A percentile compares a stretch with the other conserved stretches of the same genome.
Evolutionary conservation across 306 rosid species (phyloP).

Genomic region (Alnus glutinosa): DNA sequence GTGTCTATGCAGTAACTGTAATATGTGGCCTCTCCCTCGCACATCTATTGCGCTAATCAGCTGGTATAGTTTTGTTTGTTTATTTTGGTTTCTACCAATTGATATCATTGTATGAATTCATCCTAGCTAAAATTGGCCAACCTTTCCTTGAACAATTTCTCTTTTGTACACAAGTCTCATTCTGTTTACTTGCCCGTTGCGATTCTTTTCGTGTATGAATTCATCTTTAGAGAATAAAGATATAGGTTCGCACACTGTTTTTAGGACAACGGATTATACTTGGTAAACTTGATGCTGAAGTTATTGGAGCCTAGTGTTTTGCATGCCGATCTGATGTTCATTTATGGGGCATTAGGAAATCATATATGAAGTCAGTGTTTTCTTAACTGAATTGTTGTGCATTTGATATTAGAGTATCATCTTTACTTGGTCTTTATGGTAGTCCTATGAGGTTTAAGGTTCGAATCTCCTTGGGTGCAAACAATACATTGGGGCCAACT

Average conservation of each 20-base stretch:
- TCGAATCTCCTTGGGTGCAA: too few relatives aligned
- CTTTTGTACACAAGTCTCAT: not conserved
- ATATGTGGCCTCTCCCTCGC: slow-evolving; percentile 61
- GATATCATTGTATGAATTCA: slow-evolving; percentile 8
- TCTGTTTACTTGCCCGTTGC: not conserved
- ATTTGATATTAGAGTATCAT: not conserved
- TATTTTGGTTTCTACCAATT: not conserved
- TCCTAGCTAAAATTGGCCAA: slow-evolving; percentile 3
- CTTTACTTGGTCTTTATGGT: not conserved
- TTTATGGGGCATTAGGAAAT: slow-evolving; percentile 8
- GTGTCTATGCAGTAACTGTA: slow-evolving; percentile 61
- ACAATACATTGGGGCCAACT: too few relatives aligned
- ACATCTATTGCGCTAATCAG: slow-evolving; percentile 15
- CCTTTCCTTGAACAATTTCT: slow-evolving; percentile 7
- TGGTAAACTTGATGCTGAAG: not conserved
- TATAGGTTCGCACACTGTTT: not conserved
- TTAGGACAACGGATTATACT: not conserved
- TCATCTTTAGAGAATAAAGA: not conserved
- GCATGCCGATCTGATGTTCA: slow-evolving; percentile 7
- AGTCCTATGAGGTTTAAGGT: too few relatives aligned
- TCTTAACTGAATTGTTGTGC: not conserved
- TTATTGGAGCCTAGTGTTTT: not conserved
- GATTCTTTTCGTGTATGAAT: slow-evolving; percentile 3
- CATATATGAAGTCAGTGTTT: not conserved
- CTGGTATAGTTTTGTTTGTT: slow-evolving; percentile 19